These are phyloP conservation scores for Catunica adiposa DNA, from an alignment of 2,329 filamentous ascomycete genomes.

Conservation along the genomic window DNA sequence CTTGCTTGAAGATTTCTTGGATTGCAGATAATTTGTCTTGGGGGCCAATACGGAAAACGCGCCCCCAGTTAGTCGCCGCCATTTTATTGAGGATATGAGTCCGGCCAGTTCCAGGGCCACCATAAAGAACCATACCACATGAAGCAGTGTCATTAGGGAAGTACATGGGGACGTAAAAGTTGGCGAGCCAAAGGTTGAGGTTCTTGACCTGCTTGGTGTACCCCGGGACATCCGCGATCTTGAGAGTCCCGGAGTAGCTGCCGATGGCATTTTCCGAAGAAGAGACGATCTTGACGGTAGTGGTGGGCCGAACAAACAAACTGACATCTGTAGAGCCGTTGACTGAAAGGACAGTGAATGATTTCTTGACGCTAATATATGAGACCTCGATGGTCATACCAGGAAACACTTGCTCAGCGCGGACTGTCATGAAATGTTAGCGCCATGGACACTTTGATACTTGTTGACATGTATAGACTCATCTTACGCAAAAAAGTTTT, in stretches of 20 bases:
- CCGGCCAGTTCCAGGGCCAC: slow-evolving; percentile 74
- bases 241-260: slow-evolving; percentile 11
- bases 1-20: slow-evolving; percentile 52
- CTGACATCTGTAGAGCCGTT: slow-evolving; percentile 8
- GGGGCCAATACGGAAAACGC: slow-evolving; percentile 43
- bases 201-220: slow-evolving; percentile 44
- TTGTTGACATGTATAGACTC: neutral
- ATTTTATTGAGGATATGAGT: slow-evolving; percentile 55
- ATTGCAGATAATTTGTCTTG: slow-evolving; percentile 43
- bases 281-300: slow-evolving; percentile 24
- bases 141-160: slow-evolving; percentile 23
- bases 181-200: slow-evolving; percentile 49
- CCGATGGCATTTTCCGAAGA: slow-evolving; percentile 17
- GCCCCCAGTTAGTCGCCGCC: slow-evolving; percentile 51
- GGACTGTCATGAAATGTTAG: slow-evolving; percentile 24
- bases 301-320: slow-evolving; percentile 25
- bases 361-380: slow-evolving; percentile 26
- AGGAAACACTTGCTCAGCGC: slow-evolving; percentile 51
- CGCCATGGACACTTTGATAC: neutral
- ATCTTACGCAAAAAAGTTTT: slow-evolving; percentile 22
- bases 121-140: slow-evolving; percentile 57
- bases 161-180: slow-evolving; percentile 30
- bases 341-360: slow-evolving; percentile 9
- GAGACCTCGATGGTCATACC: slow-evolving; percentile 49
- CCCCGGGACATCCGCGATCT: slow-evolving; percentile 43